Base-by-base conservation (phyloP, 495 filamentous ascomycete genomes). In the Neurospora sp. region DNA sequence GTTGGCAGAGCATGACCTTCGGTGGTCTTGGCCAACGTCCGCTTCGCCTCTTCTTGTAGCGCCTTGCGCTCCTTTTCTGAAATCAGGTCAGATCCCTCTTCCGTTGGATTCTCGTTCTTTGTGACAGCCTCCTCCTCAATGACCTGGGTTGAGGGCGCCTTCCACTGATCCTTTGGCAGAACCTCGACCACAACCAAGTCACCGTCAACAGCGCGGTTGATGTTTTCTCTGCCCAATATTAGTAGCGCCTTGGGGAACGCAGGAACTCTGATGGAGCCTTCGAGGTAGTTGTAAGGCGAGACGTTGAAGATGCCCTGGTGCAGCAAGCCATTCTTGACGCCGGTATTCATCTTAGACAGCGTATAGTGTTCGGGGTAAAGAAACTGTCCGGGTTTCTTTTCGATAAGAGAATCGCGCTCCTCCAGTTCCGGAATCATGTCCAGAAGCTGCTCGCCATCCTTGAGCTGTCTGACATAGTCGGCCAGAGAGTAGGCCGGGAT, bases 271-370 rank as follows among this genome's bases (percentile, higher is more conserved):
- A 98, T 90, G 13, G 93, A 93, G 10, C 93, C 96, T 80, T 98
- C 96, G 38, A 98, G 85, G 78, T 97, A 98, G 81, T 99, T 98
- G 85, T 98, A 99, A 9, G 93, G 93, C 11, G 96, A 98, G 34
- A 98, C 93, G 77, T 95, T 97, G 84, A 96, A 99, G 19, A 92
- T 89, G 45, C 96, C 96, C 81, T 98, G 94, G 81, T 98, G 96
- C 59, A 99, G 82, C 31, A 91, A 90, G 13, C 93, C 93, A 24
- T 89, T 89, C 81, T 94, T 94, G 70, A 97, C 83, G 1, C 94
- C 94, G 36, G 96, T 99, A 86, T 93, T 93, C 87, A 98, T 92
- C 83, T 93, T 97, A n/a, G 96, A 97, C 82, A 94, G 84, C 6
- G 90, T 90, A 62, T 89, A 93, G 77, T 98, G 93, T 77, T 94